Base-by-base conservation (phyloP, 768 basidiomycete species). In the Mycena indigotica region DNA sequence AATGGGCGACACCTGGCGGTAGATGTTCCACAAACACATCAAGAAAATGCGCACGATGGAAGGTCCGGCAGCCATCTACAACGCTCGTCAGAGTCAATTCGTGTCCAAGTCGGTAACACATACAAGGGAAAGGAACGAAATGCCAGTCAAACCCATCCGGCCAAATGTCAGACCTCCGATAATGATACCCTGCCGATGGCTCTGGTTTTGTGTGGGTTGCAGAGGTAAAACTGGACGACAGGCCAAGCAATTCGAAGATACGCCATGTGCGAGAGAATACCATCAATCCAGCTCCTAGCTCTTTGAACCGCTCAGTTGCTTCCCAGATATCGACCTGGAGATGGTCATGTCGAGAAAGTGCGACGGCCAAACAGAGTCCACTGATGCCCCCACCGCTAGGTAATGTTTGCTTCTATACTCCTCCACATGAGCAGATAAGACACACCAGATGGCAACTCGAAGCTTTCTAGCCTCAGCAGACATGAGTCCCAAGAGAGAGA, bases 31-130 rank as follows among this genome's bases (percentile, higher is more conserved):
- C 70, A 35, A 76, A 71, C 15, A 74, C 71, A 52, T 80, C 75
- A 3, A 82, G 73, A 57, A 83, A 81, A 39, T 76, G 73, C 5
- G 80, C 80, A 13, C 81, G 72, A 62, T 83, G 80, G 57, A 80
- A 80, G 1, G 77, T 73, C 35, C 78, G 77, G 53, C 74, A 75
- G 44, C 74, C 72, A 55, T 72, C 74, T 75, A 35, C 28, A 28
- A 21, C 40, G 26, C 35, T 8, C 26, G 30, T 44, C 25, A 49
- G 25, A 57, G 21, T 13, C 23, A n/a, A n/a, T n/a, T n/a, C n/a
- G n/a, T n/a, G n/a, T n/a, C 30, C 30, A 38, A 3, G 30, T 30
- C 19, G 28, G n/a, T 29, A 51, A n/a, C 26, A 52, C 21, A n/a
- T 62, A 76, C 80, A 78, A 23, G 79, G 78, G 67, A 77, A 73